Base-by-base conservation (phyloP, 352 stramenopile genomes). In the Globisporangium nagaii region DNA sequence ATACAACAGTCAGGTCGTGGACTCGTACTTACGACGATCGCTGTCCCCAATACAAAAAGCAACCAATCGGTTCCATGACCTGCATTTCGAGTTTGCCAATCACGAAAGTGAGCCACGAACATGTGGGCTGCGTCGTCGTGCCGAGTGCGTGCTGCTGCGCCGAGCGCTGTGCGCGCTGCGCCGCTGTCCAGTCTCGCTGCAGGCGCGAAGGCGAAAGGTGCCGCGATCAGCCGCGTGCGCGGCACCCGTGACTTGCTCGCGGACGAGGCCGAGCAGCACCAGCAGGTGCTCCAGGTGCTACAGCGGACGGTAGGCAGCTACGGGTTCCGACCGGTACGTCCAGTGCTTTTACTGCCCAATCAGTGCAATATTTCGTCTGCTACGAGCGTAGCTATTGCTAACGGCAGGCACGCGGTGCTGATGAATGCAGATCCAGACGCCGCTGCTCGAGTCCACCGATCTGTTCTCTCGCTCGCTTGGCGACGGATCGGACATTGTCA, bases 361-460 rank as follows among this genome's bases (percentile, higher is more conserved):
- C n/a, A n/a, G n/a, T n/a, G n/a, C n/a, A n/a, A n/a, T n/a, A n/a
- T n/a, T n/a, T n/a, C n/a, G n/a, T n/a, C n/a, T n/a, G n/a, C n/a
- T n/a, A n/a, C n/a, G n/a, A n/a, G 2, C 12, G 11, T 41, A 5
- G 27, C 13, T 3, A 28, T 3, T 20, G 41, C 10, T 24, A 19
- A 25, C 22, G 12, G 1, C 3, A 34, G 22, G 3, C 28, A n/a
- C n/a, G n/a, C n/a, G n/a, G 19, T 49, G 25, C 7, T n/a, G 15
- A n/a, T 39, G 4, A 34, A 15, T 49, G 31, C 53, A 91, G 79
- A 84, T 93, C 25, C 85, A 94, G 34, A 93, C 82, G 41, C 85
- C 85, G 45, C 37, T 90, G 60, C 52, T 95, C n/a, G 85, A 95
- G 71, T 90, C 90, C 63, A 94, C 84, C 41, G 80, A 95, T 34